Base-by-base conservation (phyloP, 192 early-diverging fungal species). In the Coemansia sp. region DNA sequence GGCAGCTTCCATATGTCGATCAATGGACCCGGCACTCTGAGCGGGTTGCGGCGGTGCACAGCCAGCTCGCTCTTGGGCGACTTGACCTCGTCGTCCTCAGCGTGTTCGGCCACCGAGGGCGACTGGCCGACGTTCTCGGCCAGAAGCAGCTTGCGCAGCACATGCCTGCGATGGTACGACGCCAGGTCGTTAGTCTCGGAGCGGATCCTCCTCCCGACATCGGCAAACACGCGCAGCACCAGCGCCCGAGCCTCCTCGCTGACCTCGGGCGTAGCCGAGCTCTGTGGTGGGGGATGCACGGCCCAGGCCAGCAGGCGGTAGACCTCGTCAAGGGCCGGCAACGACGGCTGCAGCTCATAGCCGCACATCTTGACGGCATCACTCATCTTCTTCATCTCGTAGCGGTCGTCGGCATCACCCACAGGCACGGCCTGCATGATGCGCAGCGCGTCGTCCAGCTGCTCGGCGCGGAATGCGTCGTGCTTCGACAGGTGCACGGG, bases 361-460 rank as follows among this genome's bases (percentile, higher is more conserved):
- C 74, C 68, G n/a, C 74, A 77, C 63, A 77, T 62, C 60, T 71
- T 77, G 33, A 77, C 57, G 56, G 68, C 68, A n/a, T 77, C 74
- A 22, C 64, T 60, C 74, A 77, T 57, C 52, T 77, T 77, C 64
- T 70, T 70, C 65, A 63, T 32, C 61, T 77, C 74, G 32, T 70
- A 76, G 5, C 67, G 58, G 19, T 77, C 74, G 17, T 64, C 36
- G 53, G 48, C 26, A 1, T 53, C 61, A 2, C 50, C 61, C 0
- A 63, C 64, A 3, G 70, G 55, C 5, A 77, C 39, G 24, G 8
- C 26, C 27, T 63, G 56, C 50, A 77, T 57, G 9, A 64, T 67
- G 3, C 50, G 46, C 8, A 22, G 12, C 2, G 34, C 68, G 2
- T 44, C 68, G 1, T 59, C 60, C 37, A 77, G 40, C 8, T 67